Conservation (phyloP, 1,284 basidiomycete species). For the Cutaneotrichosporon cutaneum region DNA sequence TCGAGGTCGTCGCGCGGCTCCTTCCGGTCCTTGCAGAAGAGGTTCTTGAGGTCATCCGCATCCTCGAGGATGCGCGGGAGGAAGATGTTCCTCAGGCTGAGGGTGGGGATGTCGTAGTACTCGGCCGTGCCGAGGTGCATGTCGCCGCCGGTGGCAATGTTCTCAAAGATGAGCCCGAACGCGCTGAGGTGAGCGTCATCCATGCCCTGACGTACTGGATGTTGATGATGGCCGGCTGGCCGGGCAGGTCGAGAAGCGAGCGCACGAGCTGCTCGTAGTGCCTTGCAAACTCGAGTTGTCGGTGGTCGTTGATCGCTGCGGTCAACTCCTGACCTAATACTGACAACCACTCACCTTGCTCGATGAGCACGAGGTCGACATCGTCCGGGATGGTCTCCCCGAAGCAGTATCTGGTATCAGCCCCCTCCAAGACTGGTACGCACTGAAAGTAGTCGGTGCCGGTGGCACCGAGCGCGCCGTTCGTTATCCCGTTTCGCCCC, state of each 20-base stretch:
- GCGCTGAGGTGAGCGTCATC: neutral
- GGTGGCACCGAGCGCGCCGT: constrained; percentile 29
- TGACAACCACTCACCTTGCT: neutral
- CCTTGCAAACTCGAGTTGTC: neutral
- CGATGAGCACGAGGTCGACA: neutral
- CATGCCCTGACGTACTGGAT: neutral
- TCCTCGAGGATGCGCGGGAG: constrained; percentile 23
- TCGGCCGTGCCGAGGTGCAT: constrained; percentile 2
- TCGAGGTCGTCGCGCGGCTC: neutral
- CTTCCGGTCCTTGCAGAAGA: constrained; percentile 6
- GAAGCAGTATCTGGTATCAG: neutral
- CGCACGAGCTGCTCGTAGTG: constrained; percentile 15
- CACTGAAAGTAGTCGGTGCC: neutral
- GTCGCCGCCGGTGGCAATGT: neutral
- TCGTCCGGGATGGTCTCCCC: neutral
- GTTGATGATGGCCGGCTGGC: constrained; percentile 11
- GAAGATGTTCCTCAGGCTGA: constrained; percentile 38
- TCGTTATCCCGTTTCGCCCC: constrained; percentile 30
- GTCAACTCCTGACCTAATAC: neutral
- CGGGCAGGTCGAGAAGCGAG: neutral
- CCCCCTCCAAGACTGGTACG: too few relatives aligned
- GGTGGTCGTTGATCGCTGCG: too few relatives aligned
- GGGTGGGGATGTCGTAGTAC: constrained; percentile 45
- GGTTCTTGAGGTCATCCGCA: neutral
- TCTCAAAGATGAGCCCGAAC: neutral